A percentile compares a stretch with the other conserved stretches of the same genome.
Conservation (phyloP, 2,329 filamentous ascomycete species). For the Paecilomyces fulvus region DNA sequence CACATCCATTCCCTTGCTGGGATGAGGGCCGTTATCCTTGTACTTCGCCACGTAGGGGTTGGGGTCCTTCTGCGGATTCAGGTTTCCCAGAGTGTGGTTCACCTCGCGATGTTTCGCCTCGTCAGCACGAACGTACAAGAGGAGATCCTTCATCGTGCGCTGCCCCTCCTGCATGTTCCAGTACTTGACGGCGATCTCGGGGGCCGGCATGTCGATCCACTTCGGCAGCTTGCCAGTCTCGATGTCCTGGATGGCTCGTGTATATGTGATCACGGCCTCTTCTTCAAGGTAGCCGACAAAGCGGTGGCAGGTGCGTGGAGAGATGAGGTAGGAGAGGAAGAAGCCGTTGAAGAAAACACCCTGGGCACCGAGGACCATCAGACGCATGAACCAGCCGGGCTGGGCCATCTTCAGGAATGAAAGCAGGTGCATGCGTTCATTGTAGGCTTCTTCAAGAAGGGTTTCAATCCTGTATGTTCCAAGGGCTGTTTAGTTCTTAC, state of each 20-base stretch:
- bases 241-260: constrained; percentile 76
- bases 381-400: constrained; percentile 80
- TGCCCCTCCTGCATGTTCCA: constrained; percentile 87
- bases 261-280: constrained; percentile 94
- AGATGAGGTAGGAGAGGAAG: constrained; percentile 81
- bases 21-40: constrained; percentile 62
- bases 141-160: constrained; percentile 73
- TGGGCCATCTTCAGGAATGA: constrained; percentile 89
- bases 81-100: constrained; percentile 87
- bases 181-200: constrained; percentile 83
- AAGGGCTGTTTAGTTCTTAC: neutral
- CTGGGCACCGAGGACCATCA: constrained; percentile 85
- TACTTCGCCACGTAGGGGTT: constrained; percentile 87
- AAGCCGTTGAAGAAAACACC: constrained; percentile 95
- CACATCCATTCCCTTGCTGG: constrained; percentile 57
- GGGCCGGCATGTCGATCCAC: constrained; percentile 71
- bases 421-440: constrained; percentile 86
- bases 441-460: constrained; percentile 80
- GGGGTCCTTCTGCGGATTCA: constrained; percentile 76
- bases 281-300: constrained; percentile 98
- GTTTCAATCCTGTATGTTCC: constrained; percentile 65
- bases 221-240: constrained; percentile 74
- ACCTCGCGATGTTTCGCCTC: constrained; percentile 88
- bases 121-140: constrained; percentile 83
- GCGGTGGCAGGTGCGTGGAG: constrained; percentile 79